Evolutionary conservation across 371 early-diverging fungal species (phyloP), one percentile per base, ranked within the genome.

Genomic region (Thermomucor indicae-seudaticae): DNA sequence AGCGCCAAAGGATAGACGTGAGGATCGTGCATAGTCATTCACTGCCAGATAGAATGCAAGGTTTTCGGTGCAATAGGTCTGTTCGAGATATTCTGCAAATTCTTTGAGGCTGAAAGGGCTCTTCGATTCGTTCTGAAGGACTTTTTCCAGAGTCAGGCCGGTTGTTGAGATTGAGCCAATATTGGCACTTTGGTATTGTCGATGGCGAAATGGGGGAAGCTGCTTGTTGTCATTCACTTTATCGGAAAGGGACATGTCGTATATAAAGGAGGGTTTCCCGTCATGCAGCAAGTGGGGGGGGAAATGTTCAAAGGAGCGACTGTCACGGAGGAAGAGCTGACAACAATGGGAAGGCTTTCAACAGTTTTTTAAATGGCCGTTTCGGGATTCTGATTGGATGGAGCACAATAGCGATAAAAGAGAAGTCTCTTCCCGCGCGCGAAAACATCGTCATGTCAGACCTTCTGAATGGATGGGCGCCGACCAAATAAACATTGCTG

Each of bases 131-230:
- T 67, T 53, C 14, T 57, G 39, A 7, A 71, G 29, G 0, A 71
- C 67, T 49, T 51, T 58, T 40, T 71, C 72, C n/a, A 71, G 39
- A 23, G 65, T 70, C 39, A 70, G 43, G 16, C 69, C 69, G 32
- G 60, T 62, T 6, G 62, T 61, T 44, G 45, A 49, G 52, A 29
- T 28, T 29, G 25, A 48, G 34, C 34, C 22, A 37, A 27, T 23
- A 12, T n/a, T n/a, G n/a, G n/a, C n/a, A n/a, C n/a, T n/a, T n/a
- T n/a, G n/a, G n/a, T n/a, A n/a, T n/a, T n/a, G n/a, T n/a, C n/a
- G 48, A 20, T 48, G 48, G 14, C 48, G 48, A 16, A 48, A 30
- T 11, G 34, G 22, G 16, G 37, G 48, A 25, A 23, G 22, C 27
- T 43, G 25, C 12, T 30, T 43, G 43, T 25, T 12, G 37, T n/a